These are phyloP conservation scores for Emergomyces africanus DNA, from an alignment of 2,329 filamentous ascomycete species.

Conservation along the genomic window DNA sequence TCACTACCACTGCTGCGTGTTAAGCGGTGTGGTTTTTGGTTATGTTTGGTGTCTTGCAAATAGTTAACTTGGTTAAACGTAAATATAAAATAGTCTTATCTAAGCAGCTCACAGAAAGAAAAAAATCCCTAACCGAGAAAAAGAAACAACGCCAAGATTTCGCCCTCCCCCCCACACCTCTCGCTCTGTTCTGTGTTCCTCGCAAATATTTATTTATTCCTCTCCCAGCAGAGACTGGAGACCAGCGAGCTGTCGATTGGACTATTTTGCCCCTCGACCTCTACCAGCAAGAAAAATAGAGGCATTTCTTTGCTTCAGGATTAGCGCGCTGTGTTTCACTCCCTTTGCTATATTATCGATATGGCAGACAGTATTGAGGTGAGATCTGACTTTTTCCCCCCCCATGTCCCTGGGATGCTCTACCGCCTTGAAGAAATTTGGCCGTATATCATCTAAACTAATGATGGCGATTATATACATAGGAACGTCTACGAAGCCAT, in stretches of 20 bases:
- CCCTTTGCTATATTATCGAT: background rate
- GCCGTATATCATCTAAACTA: background rate
- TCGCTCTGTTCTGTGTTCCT: no score
- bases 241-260: background rate
- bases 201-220: slow-evolving; percentile 8
- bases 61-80: no score
- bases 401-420: background rate
- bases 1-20: background rate
- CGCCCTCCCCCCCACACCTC: slow-evolving; percentile 4
- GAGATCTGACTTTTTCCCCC: background rate
- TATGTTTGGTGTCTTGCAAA: no score
- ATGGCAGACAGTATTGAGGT: slow-evolving; percentile 14
- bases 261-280: background rate
- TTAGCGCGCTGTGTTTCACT: background rate
- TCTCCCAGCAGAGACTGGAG: background rate
- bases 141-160: slow-evolving; percentile 9
- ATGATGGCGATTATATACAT: slow-evolving; percentile 15
- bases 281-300: background rate
- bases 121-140: slow-evolving; percentile 4
- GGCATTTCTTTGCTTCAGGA: background rate
- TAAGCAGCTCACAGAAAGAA: background rate
- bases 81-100: background rate
- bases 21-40: no score
- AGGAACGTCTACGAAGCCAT: slow-evolving; percentile 39
- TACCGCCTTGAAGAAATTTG: background rate